Evolutionary conservation across 2,329 filamentous ascomycete species (phyloP).

Genomic region (Leptographium lundbergii): DNA sequence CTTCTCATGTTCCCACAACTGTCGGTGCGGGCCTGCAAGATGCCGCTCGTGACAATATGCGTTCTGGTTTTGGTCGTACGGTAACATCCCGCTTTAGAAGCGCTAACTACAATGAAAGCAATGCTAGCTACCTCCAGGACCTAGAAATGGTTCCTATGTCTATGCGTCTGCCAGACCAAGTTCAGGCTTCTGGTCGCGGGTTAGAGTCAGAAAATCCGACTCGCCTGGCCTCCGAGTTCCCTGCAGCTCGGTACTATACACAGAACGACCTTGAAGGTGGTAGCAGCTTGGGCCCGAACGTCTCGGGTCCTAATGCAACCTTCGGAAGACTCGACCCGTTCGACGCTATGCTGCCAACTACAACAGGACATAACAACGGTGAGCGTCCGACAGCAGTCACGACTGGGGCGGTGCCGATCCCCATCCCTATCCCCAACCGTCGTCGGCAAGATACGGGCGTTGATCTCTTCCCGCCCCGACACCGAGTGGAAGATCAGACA

Average conservation of each 20-base stretch:
- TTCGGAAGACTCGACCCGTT: no score
- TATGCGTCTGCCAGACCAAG: neutral
- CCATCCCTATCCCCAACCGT: no score
- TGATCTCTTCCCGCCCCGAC: no score
- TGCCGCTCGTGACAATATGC: neutral
- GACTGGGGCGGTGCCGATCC: neutral
- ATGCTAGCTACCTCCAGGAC: neutral
- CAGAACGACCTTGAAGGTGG: neutral
- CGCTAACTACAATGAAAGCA: neutral
- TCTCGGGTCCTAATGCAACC: no score
- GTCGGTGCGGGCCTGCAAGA: neutral
- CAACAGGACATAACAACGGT: neutral
- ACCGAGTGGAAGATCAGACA: no score
- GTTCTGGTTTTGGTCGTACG: neutral
- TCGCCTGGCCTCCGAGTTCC: neutral
- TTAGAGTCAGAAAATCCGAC: neutral
- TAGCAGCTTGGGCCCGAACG: neutral
- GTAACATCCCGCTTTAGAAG: neutral
- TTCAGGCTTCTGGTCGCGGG: neutral
- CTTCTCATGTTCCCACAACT: neutral
- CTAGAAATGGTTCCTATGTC: neutral
- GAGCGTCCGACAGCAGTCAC: neutral
- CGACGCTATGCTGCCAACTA: neutral
- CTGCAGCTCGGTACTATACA: constrained; percentile 1
- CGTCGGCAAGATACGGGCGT: no score